Base-by-base conservation (phyloP, 1,284 basidiomycete genomes). In the Heterobasidion irregulare region DNA sequence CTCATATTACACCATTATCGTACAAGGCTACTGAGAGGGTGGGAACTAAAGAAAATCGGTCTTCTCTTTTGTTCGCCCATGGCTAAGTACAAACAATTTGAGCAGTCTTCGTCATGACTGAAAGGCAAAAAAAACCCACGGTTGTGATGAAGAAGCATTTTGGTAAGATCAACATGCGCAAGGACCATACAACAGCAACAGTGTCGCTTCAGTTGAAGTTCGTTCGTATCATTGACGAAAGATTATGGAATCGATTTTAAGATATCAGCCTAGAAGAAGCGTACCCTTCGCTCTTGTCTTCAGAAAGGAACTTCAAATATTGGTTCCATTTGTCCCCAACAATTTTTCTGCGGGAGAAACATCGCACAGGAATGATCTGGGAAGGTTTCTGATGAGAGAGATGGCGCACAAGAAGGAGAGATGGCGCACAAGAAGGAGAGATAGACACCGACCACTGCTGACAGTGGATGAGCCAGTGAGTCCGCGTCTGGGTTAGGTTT, bases 171-270 rank as follows among this genome's bases (percentile, higher is more conserved):
- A 58, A 98, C 94, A 69, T 99, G 96, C 0, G 95, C 98, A 55
- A 98, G 75, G 10, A 99, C 92, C 96, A 99, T 98, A 54, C 96
- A 82, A 50, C 96, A 80, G 72, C 96, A 98, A 73, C 95, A 98
- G 71, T 98, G 98, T 57, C 96, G 77, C 71, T 93, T 95, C 55
- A 98, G 75, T 61, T 94, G 90, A 5, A 98, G 77, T 64, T 90
- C 86, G 62, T 97, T 94, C 53, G 95, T 95, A 58, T 98, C 94
- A 63, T 95, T 92, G 47, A 38, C 38, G 13, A 38, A 50, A 44
- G 43, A 8, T 4, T 26, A 26, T 26, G 26, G 26, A 26, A 26
- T 26, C 26, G 26, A 26, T 26, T 26, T 5, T 6, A 26, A 26
- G 26, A 26, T 26, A 5, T 26, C 26, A 26, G 38, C 36, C 46